Percentiles rank a stretch among this genome's conserved stretches.
Evolutionary conservation across 2,329 filamentous ascomycete species (phyloP).

Genomic region (Colletotrichum sp.): DNA sequence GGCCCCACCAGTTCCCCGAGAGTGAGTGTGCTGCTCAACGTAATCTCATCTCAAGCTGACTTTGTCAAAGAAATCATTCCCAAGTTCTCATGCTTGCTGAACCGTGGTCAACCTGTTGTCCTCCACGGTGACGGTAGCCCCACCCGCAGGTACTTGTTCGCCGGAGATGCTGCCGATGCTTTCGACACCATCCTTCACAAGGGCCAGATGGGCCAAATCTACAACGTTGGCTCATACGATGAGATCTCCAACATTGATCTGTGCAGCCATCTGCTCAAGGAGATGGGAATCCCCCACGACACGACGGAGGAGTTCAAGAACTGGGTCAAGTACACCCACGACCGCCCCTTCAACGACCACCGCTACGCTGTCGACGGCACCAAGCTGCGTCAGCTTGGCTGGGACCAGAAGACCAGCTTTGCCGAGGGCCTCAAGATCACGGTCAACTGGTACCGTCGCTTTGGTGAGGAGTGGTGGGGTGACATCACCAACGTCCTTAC

Average conservation of each 20-base stretch:
- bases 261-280: conserved; percentile 66
- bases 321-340: conserved; percentile 77
- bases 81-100: conserved; percentile 77
- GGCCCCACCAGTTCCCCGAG: conserved; percentile 83
- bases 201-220: conserved; percentile 75
- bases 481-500: conserved; percentile 73
- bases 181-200: conserved; percentile 86
- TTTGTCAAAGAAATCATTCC: conserved; percentile 75
- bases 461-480: conserved; percentile 74
- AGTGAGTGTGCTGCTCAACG: conserved; percentile 57
- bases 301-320: conserved; percentile 59
- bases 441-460: conserved; percentile 72
- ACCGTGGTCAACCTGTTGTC: conserved; percentile 69
- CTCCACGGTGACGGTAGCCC: conserved; percentile 80
- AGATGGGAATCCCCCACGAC: conserved; percentile 62
- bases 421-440: conserved; percentile 67
- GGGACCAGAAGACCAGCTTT: conserved; percentile 71
- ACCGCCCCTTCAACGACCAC: conserved; percentile 80
- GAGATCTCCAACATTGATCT: conserved; percentile 78
- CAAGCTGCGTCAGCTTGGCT: conserved; percentile 71
- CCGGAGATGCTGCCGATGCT: conserved; percentile 79
- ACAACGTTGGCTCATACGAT: conserved; percentile 82
- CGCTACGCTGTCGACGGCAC: conserved; percentile 74
- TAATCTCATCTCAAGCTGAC: not conserved
- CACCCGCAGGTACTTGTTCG: conserved; percentile 78